Evolutionary conservation across 208 protist genomes (phyloP).

Genomic region (Leishmania tarentolae): DNA sequence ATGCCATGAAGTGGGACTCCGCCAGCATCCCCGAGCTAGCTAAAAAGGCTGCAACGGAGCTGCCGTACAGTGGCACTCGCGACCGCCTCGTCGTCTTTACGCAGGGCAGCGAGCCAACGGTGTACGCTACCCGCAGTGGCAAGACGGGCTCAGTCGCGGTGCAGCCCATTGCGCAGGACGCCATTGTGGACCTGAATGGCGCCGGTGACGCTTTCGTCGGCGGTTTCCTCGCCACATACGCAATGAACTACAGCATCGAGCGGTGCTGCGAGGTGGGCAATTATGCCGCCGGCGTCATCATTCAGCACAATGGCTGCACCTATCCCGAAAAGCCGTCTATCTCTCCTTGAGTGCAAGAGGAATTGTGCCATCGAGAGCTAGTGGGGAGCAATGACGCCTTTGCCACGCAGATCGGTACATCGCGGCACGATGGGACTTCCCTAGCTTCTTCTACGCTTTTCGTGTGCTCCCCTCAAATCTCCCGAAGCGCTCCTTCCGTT

Average conservation of each 20-base stretch:
- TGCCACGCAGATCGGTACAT: background rate
- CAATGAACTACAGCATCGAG: slow-evolving; percentile 54
- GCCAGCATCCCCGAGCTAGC: slow-evolving; percentile 87
- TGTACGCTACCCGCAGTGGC: slow-evolving; percentile 73
- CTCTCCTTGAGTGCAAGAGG: slow-evolving; percentile 21
- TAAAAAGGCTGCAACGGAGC: slow-evolving; percentile 46
- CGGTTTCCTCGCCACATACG: slow-evolving; percentile 94
- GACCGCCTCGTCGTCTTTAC: slow-evolving; percentile 95
- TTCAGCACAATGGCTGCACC: slow-evolving; percentile 94
- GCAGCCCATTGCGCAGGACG: slow-evolving; percentile 61
- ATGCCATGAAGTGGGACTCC: slow-evolving; percentile 74
- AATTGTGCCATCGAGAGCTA: background rate
- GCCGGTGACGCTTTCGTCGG: slow-evolving; percentile 98
- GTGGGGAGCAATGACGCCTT: background rate
- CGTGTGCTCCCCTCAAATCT: background rate
- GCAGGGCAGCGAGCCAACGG: slow-evolving; percentile 88
- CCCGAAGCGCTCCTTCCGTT: background rate
- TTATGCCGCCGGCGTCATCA: slow-evolving; percentile 90
- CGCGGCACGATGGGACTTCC: background rate
- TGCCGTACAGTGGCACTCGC: slow-evolving; percentile 87
- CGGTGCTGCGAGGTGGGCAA: slow-evolving; percentile 92
- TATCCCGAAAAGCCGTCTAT: slow-evolving; percentile 85
- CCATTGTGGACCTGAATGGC: slow-evolving; percentile 98
- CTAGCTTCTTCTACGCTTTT: background rate
- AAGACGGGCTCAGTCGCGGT: slow-evolving; percentile 58